Base-by-base conservation (phyloP, 192 early-diverging fungal genomes). In the Powellomyces hirtus region DNA sequence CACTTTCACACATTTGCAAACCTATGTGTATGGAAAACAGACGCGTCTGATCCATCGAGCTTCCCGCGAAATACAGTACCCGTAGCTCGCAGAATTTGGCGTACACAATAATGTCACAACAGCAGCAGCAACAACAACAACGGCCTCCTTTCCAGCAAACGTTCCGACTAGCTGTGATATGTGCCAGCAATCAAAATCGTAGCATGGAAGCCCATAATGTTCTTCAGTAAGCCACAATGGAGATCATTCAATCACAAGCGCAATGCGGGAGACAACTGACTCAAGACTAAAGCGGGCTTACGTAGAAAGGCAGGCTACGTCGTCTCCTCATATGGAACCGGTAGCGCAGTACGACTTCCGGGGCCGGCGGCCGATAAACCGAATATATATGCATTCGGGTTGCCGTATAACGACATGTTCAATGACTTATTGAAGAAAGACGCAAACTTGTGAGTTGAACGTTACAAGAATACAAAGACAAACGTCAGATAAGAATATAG, bases 141-240 rank as follows among this genome's bases (percentile, higher is more conserved):
- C 53, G 53, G 53, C 53, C 53, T 22, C 53, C 2, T 7, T 27
- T 34, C 24, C 35, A 16, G 53, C 59, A 62, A 40, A 71, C 3
- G 34, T 62, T 62, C 36, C 59, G 68, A 29, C 93, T 92, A 68
- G 96, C 96, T 1, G 93, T 98, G 2, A 91, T 98, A 37, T 98
- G 96, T 66, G 93, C 94, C 27, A 95, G 92, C 65, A 98, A 98
- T 71, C 94, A 94, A 81, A 98, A 98, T 74, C 83, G 96, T 34
- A 92, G 90, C 74, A 98, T 98, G 96, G 96, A 98, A 68, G 95
- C 88, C 0, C 94, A 96, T 62, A 81, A 87, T 75, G 89, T 91
- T 38, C 79, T 96, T 10, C 63, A 71, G 87, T 87, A 49, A 49
- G 46, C 40, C 40, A 42, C 8, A 42, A 18, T 42, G 40, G 40